Evolutionary conservation across 164 flowering plant genomes (phyloP), one percentile per base, ranked within the genome.

Genomic region (Cinnamomum micranthum): DNA sequence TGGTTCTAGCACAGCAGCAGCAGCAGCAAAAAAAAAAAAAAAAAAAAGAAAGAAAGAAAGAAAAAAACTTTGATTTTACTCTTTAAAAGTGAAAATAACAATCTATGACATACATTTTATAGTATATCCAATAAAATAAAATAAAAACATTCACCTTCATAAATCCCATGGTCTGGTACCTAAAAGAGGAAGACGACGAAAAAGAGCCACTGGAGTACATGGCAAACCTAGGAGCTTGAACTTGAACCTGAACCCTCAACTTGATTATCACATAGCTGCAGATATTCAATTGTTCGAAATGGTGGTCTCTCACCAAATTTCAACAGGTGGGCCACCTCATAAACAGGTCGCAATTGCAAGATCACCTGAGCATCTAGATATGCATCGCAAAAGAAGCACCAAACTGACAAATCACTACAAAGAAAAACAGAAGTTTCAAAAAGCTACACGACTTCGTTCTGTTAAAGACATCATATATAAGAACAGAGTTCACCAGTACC

Each of bases 301-400:
- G 98, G 97, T 4, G 97, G 97, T 11, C 86, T 77, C 71, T 85
- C 89, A 6, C 94, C 88, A 73, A 92, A 92, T 76, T 95, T 92
- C 84, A 92, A 76, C 10, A 90, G 74, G 82, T 91, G 85, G 3
- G 89, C 93, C 78, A 87, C 86, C 80, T 88, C 91, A 77, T 89
- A 79, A 47, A 84, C 92, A 24, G 89, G 84, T 23, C 86, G 88
- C 73, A 93, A 79, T 71, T 87, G 89, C 52, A 20, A 62, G 47
- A 93, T 91, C 76, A 86, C 87, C 76, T 88, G 93, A 65, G 92
- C 97, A 79, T 95, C 96, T 20, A 93, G 77, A 82, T 95, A 95
- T 24, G 97, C 87, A 74, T 92, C 90, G 41, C 98, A 95, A 10
- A 84, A 77, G 81, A 89, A 94, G 71, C 97, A 95, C 98, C 98